These are phyloP conservation scores for Tephrocybe sp. DNA, from an alignment of 768 basidiomycete genomes.

Conservation along the genomic window DNA sequence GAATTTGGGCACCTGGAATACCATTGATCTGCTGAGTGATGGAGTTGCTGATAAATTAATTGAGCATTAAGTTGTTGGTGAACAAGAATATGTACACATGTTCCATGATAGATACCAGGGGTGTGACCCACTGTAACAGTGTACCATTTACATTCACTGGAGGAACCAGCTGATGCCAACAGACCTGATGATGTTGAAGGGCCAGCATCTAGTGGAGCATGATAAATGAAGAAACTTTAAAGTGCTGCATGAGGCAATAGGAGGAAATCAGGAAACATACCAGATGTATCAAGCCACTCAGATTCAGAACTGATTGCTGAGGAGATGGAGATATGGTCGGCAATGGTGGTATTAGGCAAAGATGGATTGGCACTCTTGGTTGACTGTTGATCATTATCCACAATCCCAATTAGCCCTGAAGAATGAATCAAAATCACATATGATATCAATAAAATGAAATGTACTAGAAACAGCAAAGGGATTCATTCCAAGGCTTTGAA, in stretches of 20 bases:
- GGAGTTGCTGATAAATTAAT: not conserved
- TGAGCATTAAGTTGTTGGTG: not conserved
- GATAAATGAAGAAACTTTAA: no score
- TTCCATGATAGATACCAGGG: slow-evolving; percentile 1
- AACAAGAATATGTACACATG: not conserved
- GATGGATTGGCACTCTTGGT: no score
- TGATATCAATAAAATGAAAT: not conserved
- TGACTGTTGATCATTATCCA: not conserved
- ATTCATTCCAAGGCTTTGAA: not conserved
- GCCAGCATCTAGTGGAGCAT: no score
- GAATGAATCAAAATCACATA: not conserved
- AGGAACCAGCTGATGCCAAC: no score
- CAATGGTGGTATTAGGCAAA: not conserved
- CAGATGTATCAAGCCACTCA: not conserved
- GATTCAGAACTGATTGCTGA: not conserved
- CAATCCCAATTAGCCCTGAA: not conserved
- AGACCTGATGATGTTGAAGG: no score
- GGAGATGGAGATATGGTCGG: not conserved
- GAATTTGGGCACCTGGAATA: not conserved
- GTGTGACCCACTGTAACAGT: not conserved
- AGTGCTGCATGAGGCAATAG: no score
- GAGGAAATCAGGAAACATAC: not conserved
- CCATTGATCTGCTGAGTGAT: not conserved
- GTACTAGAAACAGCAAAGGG: not conserved
- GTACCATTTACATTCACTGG: not conserved